Evolutionary conservation across 2,329 filamentous ascomycete species (phyloP), one percentile per base, ranked within the genome.

Genomic region (Cladosporium colombiae): DNA sequence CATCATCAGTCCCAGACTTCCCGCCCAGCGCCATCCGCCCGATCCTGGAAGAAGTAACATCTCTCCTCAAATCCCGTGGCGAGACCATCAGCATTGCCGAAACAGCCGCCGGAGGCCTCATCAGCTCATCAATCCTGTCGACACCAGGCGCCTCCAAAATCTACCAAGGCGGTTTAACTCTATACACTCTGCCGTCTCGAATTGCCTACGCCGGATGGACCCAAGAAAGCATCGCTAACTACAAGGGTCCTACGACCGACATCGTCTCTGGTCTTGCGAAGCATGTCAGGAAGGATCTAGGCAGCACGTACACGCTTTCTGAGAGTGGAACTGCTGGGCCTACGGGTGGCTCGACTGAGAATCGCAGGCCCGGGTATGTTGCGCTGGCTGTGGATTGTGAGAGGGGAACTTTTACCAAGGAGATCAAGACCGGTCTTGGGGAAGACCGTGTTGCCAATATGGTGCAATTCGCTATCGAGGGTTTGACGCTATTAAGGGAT

Each of bases 241-340:
- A 89, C 76, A 77, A 75, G n/a, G 87, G 87, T 0, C 87, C 87
- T 0, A 88, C 85, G 1, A 81, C 85, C 0, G 81, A 82, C 1
- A 80, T 89, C 61, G 87, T 89, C 2, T 76, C 79, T 1, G 83
- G 81, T 0, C 72, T 89, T 8, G 87, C 87, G 0, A 80, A 81
- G 49, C 82, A 87, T 70, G 83, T 86, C 31, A 76, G 86, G n/a
- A 76, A 72, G n/a, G 84, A 81, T 53, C 74, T 89, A 29, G 79
- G 79, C 7, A 82, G 81, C 65, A 88, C 85, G 21, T 89, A 88
- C 72, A 82, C 83, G 10, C 72, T 89, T 8, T 81, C 80, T 64
- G 86, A 89, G 78, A 86, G 83, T 62, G 87, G 87, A 0, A 89
- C 86, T 2, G 87, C 87, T n/a, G 87, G 87, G 0, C 87, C 87